phyloP scores from a whole-genome alignment of 768 basidiomycete genomes.

The Auricularia heimuer region DNA sequence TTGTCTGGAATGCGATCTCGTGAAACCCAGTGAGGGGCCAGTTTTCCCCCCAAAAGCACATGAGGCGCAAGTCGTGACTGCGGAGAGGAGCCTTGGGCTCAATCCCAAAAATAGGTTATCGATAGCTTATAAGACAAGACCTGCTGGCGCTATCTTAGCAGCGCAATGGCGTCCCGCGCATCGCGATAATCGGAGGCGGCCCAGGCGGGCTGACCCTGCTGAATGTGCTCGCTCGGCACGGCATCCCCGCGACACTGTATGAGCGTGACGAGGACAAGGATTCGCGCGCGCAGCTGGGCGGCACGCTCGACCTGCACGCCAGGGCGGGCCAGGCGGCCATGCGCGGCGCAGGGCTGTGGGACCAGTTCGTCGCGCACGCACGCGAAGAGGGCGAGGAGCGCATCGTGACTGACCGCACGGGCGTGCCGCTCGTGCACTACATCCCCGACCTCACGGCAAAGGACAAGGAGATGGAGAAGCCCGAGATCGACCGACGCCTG shows the following conservation, averaged over 20 bases:
- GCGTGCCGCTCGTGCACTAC: neutral
- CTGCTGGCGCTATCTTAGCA: no score
- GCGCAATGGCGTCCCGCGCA: neutral
- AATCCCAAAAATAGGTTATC: no score
- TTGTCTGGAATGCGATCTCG: no score
- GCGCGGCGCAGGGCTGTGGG: constrained; percentile 12
- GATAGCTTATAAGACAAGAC: no score
- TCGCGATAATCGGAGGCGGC: constrained; percentile 18
- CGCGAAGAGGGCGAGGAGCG: constrained; percentile 15
- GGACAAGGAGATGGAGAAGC: neutral
- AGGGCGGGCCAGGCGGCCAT: constrained; percentile 18
- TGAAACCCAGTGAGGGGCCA: no score
- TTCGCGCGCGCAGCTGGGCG: constrained; percentile 13
- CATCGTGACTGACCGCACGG: constrained; percentile 12
- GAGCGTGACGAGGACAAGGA: constrained; percentile 14
- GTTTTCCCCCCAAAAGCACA: no score
- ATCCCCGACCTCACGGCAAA: neutral
- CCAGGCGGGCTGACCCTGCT: constrained; percentile 20
- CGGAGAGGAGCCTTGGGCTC: no score
- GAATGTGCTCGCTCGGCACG: constrained; percentile 16
- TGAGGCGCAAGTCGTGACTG: no score
- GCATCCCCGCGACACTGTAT: constrained; percentile 14
- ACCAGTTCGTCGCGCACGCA: constrained; percentile 13
- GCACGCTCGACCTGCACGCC: constrained; percentile 22
- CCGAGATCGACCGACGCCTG: neutral